Percentiles rank a stretch among this genome's conserved stretches.
Conservation (phyloP, 768 basidiomycete genomes). For the Peribolospora kevripleyi region DNA sequence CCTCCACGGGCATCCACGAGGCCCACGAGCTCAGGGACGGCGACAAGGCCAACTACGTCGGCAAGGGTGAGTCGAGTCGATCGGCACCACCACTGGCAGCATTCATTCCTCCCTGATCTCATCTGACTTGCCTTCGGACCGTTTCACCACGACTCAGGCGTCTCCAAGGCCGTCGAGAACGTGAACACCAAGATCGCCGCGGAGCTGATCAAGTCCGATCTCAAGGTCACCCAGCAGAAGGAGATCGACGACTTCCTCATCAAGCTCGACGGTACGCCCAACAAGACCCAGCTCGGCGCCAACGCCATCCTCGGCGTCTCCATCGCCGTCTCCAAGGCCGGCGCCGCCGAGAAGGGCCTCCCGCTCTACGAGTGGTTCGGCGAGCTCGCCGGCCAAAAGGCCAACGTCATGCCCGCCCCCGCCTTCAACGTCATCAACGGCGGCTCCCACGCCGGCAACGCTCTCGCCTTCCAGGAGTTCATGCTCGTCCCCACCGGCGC, state of each 20-base stretch:
- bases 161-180: slow-evolving; percentile 75
- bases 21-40: slow-evolving; percentile 96
- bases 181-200: slow-evolving; percentile 81
- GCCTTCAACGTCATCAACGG: slow-evolving; percentile 99
- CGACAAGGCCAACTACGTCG: slow-evolving; percentile 75
- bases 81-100: not conserved
- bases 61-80: slow-evolving; percentile 47
- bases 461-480: slow-evolving; percentile 99
- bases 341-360: slow-evolving; percentile 74
- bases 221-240: slow-evolving; percentile 72
- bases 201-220: slow-evolving; percentile 54
- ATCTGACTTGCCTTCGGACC: not conserved
- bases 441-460: slow-evolving; percentile 97
- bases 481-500: slow-evolving; percentile 97
- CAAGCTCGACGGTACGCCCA: slow-evolving; percentile 86
- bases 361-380: slow-evolving; percentile 94
- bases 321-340: slow-evolving; percentile 83
- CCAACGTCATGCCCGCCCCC: slow-evolving; percentile 72
- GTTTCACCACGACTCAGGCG: slow-evolving; percentile 30
- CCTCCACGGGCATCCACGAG: slow-evolving; percentile 93
- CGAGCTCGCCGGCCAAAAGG: slow-evolving; percentile 78
- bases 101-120: slow-evolving; percentile 1
- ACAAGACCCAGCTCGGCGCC: slow-evolving; percentile 98
- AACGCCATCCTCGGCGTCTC: slow-evolving; percentile 98
- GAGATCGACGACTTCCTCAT: slow-evolving; percentile 94